Evolutionary conservation across 1,139 yeast genomes (phyloP).

Genomic region (Geotrichum fermentans): DNA sequence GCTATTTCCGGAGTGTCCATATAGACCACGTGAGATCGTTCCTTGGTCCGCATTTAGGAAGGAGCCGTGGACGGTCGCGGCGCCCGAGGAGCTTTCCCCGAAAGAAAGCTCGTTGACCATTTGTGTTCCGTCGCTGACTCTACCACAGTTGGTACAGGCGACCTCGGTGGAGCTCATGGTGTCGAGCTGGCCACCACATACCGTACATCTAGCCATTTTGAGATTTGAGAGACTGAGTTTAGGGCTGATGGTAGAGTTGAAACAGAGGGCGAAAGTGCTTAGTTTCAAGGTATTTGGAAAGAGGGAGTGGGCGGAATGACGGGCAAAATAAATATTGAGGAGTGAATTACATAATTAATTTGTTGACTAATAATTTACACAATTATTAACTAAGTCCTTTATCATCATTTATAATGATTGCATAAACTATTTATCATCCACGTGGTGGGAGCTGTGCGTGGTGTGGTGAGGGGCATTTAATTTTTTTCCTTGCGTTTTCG

Average conservation of each 20-base stretch:
- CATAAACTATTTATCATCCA: too few relatives aligned
- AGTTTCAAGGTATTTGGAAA: not conserved
- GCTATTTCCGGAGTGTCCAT: conserved; percentile 53
- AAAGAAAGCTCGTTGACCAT: conserved; percentile 93
- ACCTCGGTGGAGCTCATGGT: conserved; percentile 43
- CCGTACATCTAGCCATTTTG: conserved; percentile 14
- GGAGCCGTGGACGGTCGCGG: conserved; percentile 92
- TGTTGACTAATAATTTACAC: too few relatives aligned
- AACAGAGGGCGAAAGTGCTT: not conserved
- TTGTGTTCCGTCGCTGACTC: conserved; percentile 85
- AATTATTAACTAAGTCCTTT: too few relatives aligned
- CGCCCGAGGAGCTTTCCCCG: conserved; percentile 88
- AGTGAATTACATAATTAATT: too few relatives aligned
- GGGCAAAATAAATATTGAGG: not conserved
- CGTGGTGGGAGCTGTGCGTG: too few relatives aligned
- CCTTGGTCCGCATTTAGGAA: conserved; percentile 87
- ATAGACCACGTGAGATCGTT: conserved; percentile 56
- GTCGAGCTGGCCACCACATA: conserved; percentile 17
- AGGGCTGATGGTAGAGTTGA: not conserved
- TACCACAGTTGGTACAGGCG: conserved; percentile 78
- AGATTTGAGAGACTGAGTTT: not conserved
- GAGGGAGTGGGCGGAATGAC: not conserved
- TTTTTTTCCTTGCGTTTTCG: too few relatives aligned
- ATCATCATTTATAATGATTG: too few relatives aligned
- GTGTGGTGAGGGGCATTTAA: too few relatives aligned